These are phyloP conservation scores for Monosporascus sp. DNA, from an alignment of 2,329 filamentous ascomycete species.

Conservation along the genomic window DNA sequence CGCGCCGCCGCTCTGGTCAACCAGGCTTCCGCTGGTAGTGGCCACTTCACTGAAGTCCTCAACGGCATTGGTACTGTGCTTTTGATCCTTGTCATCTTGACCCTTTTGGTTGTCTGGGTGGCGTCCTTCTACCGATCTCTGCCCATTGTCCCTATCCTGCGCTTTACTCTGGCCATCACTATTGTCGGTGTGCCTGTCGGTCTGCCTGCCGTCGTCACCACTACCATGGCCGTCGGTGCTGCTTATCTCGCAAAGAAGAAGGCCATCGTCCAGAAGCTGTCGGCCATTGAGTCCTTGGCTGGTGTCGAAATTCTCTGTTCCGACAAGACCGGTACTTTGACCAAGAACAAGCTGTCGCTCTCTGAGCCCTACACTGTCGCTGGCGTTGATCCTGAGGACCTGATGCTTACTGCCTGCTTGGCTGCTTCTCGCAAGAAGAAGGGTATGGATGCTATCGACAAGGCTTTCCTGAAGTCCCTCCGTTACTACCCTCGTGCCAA, in stretches of 20 bases:
- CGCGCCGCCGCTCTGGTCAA: slow-evolving; percentile 82
- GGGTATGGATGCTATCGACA: slow-evolving; percentile 92
- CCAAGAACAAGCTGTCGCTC: slow-evolving; percentile 89
- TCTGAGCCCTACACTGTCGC: slow-evolving; percentile 78
- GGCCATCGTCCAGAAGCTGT: slow-evolving; percentile 89
- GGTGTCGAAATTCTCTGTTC: slow-evolving; percentile 93
- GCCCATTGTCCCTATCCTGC: slow-evolving; percentile 69
- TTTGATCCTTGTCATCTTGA: slow-evolving; percentile 73
- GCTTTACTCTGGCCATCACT: slow-evolving; percentile 83
- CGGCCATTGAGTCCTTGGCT: slow-evolving; percentile 84
- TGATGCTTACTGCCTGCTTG: slow-evolving; percentile 88
- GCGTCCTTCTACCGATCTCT: slow-evolving; percentile 86
- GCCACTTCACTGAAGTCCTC: slow-evolving; percentile 88
- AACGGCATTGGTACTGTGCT: slow-evolving; percentile 81
- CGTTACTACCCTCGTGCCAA: slow-evolving; percentile 80
- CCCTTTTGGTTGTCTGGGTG: slow-evolving; percentile 78
- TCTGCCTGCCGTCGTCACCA: slow-evolving; percentile 89
- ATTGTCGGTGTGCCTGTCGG: slow-evolving; percentile 90
- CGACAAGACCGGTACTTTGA: slow-evolving; percentile 89
- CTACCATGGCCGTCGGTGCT: slow-evolving; percentile 90
- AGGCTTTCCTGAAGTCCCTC: slow-evolving; percentile 85
- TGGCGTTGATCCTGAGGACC: slow-evolving; percentile 78
- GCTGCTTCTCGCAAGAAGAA: slow-evolving; percentile 92
- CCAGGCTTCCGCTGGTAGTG: slow-evolving; percentile 65
- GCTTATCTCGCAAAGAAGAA: slow-evolving; percentile 89